Evolutionary conservation across 2,329 filamentous ascomycete species (phyloP), one percentile per base, ranked within the genome.

Genomic region (Pseudogymnoascus pannorum): DNA sequence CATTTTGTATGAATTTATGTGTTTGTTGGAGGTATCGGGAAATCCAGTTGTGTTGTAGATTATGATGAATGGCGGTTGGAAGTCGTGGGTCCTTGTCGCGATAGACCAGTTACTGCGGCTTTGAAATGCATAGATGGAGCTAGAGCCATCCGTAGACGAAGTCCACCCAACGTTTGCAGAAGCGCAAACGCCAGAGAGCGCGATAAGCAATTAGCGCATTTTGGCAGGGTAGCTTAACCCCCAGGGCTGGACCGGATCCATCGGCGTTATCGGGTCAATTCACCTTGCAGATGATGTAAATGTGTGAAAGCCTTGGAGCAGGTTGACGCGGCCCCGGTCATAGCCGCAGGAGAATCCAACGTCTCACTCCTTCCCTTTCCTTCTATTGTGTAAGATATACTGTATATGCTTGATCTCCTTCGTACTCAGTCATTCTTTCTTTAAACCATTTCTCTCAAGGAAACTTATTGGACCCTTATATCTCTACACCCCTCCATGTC

Each of bases 51-150:
- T 31, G 48, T 31, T 54, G 48, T 54, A 31, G 44, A 20, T 54
- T 54, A 5, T 20, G 29, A 5, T 31, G 26, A 14, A 18, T 24
- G 12, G 26, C 33, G n/a, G 31, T 31, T 54, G 48, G 48, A 18
- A 54, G 48, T 54, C 16, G 48, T 31, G n/a, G 16, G 48, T 31
- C 48, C 48, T 48, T 54, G 48, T 54, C 48, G 26, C 26, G 48
- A 54, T 54, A 31, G 48, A 31, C 48, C 24, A 54, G 48, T 29
- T 54, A n/a, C n/a, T n/a, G 48, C n/a, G 26, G 48, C 48, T 54
- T 54, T 54, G 48, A 54, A 54, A 54, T 54, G 48, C 48, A 33
- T 33, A 54, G 48, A 54, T 54, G 48, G 48, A 54, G 48, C 48
- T 54, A 54, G 48, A 54, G 48, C 26, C 48, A 5, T 54, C 48